These are phyloP conservation scores for Phallus indusiatus DNA, from an alignment of 768 basidiomycete genomes.

Conservation along the genomic window DNA sequence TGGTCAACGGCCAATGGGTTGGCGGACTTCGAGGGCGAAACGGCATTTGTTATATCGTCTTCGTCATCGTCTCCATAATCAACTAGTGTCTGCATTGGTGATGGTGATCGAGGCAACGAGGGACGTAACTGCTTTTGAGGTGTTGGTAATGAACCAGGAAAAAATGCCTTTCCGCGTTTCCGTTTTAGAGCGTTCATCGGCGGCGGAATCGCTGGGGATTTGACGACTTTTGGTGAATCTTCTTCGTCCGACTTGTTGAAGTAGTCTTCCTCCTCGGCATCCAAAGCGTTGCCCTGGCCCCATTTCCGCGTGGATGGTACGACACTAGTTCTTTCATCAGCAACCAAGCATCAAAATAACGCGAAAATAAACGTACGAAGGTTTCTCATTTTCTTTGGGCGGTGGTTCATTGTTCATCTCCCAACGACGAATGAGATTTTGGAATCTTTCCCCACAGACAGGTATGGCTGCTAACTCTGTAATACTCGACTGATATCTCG, in stretches of 20 bases:
- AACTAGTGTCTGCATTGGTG: slow-evolving; percentile 48
- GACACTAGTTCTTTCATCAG: neutral
- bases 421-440: slow-evolving; percentile 66
- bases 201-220: slow-evolving; percentile 16
- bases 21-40: neutral
- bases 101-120: slow-evolving; percentile 19
- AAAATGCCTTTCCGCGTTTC: slow-evolving; percentile 32
- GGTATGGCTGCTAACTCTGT: slow-evolving; percentile 51
- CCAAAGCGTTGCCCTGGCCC: slow-evolving; percentile 39
- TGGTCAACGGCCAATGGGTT: slow-evolving; percentile 4
- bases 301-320: slow-evolving; percentile 17
- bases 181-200: slow-evolving; percentile 40
- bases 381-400: slow-evolving; percentile 41
- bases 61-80: slow-evolving; percentile 77
- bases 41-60: slow-evolving; percentile 19
- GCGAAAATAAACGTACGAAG: slow-evolving; percentile 50
- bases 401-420: slow-evolving; percentile 88
- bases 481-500: slow-evolving; percentile 56
- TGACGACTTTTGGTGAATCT: slow-evolving; percentile 27
- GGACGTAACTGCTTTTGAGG: slow-evolving; percentile 37
- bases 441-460: slow-evolving; percentile 59
- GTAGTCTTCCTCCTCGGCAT: slow-evolving; percentile 85
- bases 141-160: neutral
- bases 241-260: slow-evolving; percentile 89
- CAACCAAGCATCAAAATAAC: slow-evolving; percentile 10